Conservation (phyloP, 2,329 filamentous ascomycete genomes). For the Sporothrix brunneoviolacea region DNA sequence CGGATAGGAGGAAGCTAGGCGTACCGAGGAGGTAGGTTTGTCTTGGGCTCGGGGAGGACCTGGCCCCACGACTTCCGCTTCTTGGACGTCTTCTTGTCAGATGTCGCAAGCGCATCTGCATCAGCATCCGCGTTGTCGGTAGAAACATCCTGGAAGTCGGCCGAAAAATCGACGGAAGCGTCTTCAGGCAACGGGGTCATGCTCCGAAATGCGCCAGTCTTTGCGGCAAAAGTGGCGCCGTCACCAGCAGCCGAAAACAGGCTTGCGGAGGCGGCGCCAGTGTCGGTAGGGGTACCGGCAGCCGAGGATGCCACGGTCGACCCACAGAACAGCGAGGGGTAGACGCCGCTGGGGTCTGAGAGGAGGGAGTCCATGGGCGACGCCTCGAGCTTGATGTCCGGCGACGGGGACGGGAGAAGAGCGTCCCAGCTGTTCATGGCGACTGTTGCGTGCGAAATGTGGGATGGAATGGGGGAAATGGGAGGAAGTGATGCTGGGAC, state of each 20-base stretch:
- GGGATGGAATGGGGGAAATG: background rate
- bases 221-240: background rate
- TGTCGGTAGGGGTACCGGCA: constrained; percentile 14
- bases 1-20: background rate
- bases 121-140: constrained; percentile 8
- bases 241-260: background rate
- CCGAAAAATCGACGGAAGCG: background rate
- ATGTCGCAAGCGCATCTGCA: constrained; percentile 11
- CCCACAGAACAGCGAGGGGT: constrained; percentile 29
- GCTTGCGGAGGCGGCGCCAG: background rate
- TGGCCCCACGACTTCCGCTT: constrained; percentile 99
- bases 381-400: constrained; percentile 45
- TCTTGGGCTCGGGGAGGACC: constrained; percentile 92
- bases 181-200: constrained; percentile 6
- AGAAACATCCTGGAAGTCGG: background rate
- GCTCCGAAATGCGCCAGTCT: background rate
- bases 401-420: constrained; percentile 25
- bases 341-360: constrained; percentile 32
- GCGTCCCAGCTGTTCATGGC: constrained; percentile 16
- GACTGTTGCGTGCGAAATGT: background rate
- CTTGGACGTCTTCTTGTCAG: constrained; percentile 70
- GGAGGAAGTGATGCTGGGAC: no score
- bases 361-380: constrained; percentile 50
- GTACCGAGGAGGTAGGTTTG: constrained; percentile 84
- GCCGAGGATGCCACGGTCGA: constrained; percentile 43